Evolutionary conservation across 2,329 filamentous ascomycete species (phyloP).

Genomic region (Alternaria hordeiaustralica): DNA sequence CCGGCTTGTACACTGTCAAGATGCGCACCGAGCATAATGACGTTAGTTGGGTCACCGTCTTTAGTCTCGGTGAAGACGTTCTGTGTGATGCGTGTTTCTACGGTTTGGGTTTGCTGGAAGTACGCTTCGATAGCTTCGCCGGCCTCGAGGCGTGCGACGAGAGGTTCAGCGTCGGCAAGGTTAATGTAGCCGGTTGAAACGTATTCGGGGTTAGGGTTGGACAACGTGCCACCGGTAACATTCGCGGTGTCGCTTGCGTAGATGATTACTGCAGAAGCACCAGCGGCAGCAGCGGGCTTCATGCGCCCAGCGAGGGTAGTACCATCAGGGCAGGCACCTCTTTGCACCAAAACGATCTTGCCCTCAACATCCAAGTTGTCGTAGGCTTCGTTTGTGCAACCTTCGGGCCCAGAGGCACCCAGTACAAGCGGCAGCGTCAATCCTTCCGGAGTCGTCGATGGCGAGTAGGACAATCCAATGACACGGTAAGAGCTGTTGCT

Average conservation of each 20-base stretch:
- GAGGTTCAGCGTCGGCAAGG: slow-evolving; percentile 51
- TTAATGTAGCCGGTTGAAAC: slow-evolving; percentile 53
- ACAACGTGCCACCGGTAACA: slow-evolving; percentile 51
- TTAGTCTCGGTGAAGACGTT: slow-evolving; percentile 51
- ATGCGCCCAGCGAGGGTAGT: slow-evolving; percentile 51
- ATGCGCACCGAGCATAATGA: slow-evolving; percentile 50
- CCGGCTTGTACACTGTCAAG: slow-evolving; percentile 48
- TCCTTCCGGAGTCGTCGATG: slow-evolving; percentile 55
- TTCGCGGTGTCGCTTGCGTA: slow-evolving; percentile 49
- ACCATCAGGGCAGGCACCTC: slow-evolving; percentile 51
- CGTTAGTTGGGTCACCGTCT: slow-evolving; percentile 46
- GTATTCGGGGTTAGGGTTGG: slow-evolving; percentile 45
- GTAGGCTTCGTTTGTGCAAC: slow-evolving; percentile 50
- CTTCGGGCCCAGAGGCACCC: slow-evolving; percentile 50
- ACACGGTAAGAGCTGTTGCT: slow-evolving; percentile 48
- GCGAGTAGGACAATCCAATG: slow-evolving; percentile 56
- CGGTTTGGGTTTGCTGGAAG: slow-evolving; percentile 54
- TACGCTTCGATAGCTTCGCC: slow-evolving; percentile 51
- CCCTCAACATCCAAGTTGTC: slow-evolving; percentile 47
- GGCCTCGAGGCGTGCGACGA: slow-evolving; percentile 49
- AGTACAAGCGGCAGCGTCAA: slow-evolving; percentile 51
- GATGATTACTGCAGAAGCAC: slow-evolving; percentile 52
- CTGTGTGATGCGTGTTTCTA: slow-evolving; percentile 59
- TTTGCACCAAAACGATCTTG: slow-evolving; percentile 53
- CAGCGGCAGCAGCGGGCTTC: slow-evolving; percentile 50